phyloP scores from a whole-genome alignment of 345 rosid genomes.

The Kandelia obovata region DNA sequence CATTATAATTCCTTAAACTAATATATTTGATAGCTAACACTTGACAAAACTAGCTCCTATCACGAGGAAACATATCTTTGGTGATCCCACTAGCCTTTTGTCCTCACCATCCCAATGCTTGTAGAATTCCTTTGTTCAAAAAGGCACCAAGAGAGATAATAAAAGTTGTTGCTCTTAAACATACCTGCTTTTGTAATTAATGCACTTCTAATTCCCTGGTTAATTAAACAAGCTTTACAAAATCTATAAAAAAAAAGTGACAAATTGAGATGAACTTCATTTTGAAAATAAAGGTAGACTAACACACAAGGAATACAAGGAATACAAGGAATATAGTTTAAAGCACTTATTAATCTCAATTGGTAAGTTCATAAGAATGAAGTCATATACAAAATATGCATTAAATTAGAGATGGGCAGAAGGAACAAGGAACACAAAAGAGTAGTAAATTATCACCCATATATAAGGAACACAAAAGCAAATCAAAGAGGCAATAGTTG shows the following conservation, averaged over 20 bases:
- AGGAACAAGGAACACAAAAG: too few species aligned
- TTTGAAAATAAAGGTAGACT: neutral
- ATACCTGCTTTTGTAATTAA: constrained; percentile 92
- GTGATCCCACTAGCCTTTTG: too few species aligned
- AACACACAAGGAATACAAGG: neutral
- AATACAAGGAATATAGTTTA: too few species aligned
- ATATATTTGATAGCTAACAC: neutral
- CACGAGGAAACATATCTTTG: neutral
- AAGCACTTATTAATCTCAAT: neutral
- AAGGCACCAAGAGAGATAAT: too few species aligned
- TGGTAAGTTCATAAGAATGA: neutral
- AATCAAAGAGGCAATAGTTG: too few species aligned
- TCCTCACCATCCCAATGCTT: neutral
- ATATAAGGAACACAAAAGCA: too few species aligned
- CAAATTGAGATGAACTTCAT: neutral
- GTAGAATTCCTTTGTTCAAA: too few species aligned
- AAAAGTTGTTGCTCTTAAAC: constrained; percentile 16
- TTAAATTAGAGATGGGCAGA: neutral
- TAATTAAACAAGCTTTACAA: constrained; percentile 81
- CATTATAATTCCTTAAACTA: constrained; percentile 7
- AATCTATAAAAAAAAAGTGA: constrained; percentile 41
- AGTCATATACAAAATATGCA: neutral
- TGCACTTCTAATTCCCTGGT: constrained; percentile 86
- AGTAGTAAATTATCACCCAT: too few species aligned
- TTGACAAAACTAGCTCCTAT: constrained; percentile 2